phyloP scores from a whole-genome alignment of 768 basidiomycete genomes.

The Lactifluus hygrophoroides region DNA sequence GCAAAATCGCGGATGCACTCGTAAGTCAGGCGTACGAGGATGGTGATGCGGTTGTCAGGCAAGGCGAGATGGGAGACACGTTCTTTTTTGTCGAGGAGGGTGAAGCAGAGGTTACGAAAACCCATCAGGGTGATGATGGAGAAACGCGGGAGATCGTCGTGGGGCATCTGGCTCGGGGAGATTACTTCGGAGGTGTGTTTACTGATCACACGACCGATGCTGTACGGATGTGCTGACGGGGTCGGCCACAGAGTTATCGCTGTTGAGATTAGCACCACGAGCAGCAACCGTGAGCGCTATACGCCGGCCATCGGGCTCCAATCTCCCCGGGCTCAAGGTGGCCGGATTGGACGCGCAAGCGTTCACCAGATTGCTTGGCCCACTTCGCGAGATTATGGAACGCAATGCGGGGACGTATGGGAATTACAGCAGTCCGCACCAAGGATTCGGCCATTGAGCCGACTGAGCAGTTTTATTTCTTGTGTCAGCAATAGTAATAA shows the following conservation, averaged over 20 bases:
- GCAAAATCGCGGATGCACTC: slow-evolving; percentile 96
- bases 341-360: slow-evolving; percentile 89
- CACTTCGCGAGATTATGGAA: slow-evolving; percentile 88
- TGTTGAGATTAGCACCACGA: slow-evolving; percentile 81
- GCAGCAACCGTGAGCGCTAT: slow-evolving; percentile 94
- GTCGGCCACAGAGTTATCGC: slow-evolving; percentile 72
- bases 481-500: too few relatives aligned
- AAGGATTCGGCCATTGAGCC: slow-evolving; percentile 7
- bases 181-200: slow-evolving; percentile 89
- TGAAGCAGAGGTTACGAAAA: slow-evolving; percentile 79
- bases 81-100: slow-evolving; percentile 98
- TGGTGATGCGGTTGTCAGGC: slow-evolving; percentile 79
- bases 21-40: slow-evolving; percentile 74
- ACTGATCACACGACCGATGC: background rate
- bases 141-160: slow-evolving; percentile 59
- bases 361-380: slow-evolving; percentile 90
- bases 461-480: background rate
- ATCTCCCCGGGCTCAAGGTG: slow-evolving; percentile 68
- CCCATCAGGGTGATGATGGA: slow-evolving; percentile 49
- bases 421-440: slow-evolving; percentile 6
- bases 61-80: slow-evolving; percentile 94
- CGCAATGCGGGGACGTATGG: slow-evolving; percentile 71
- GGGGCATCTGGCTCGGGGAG: slow-evolving; percentile 74
- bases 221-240: slow-evolving; percentile 7
- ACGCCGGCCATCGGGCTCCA: slow-evolving; percentile 36